phyloP scores from a whole-genome alignment of 2,329 filamentous ascomycete species.

The Leptographium radiaticola region DNA sequence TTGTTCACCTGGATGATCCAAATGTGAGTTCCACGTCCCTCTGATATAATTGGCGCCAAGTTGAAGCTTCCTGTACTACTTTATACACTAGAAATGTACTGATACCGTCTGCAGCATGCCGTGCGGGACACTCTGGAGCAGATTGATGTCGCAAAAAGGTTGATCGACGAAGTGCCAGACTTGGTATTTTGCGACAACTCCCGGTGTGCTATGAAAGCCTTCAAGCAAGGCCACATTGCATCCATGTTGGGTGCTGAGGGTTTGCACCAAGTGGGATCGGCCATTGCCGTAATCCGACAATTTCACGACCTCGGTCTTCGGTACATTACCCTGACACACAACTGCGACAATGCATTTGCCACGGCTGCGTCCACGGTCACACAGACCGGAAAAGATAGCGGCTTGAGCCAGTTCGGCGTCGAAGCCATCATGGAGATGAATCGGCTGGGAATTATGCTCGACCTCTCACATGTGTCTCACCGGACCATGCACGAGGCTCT shows the following conservation, averaged over 20 bases:
- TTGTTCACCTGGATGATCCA: slow-evolving; percentile 1
- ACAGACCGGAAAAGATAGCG: slow-evolving; percentile 9
- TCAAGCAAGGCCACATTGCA: slow-evolving; percentile 19
- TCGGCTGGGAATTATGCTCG: slow-evolving; percentile 15
- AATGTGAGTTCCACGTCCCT: background rate
- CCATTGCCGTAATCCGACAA: slow-evolving; percentile 21
- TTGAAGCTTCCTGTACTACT: background rate
- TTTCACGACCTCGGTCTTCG: slow-evolving; percentile 21
- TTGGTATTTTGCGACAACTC: slow-evolving; percentile 16
- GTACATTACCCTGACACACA: slow-evolving; percentile 24
- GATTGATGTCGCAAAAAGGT: slow-evolving; percentile 19
- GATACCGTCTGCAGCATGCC: slow-evolving; percentile 3
- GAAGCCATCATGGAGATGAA: slow-evolving; percentile 18
- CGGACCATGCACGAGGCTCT: slow-evolving; percentile 10
- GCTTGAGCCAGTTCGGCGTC: slow-evolving; percentile 11
- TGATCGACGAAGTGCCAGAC: slow-evolving; percentile 16
- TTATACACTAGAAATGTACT: no score
- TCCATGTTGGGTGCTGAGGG: slow-evolving; percentile 26
- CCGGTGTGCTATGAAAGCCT: slow-evolving; percentile 16
- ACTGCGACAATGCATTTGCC: slow-evolving; percentile 20
- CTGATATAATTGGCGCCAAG: background rate
- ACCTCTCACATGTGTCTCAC: slow-evolving; percentile 12
- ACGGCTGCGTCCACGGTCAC: slow-evolving; percentile 19
- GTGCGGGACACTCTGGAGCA: slow-evolving; percentile 17
- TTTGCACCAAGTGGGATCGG: slow-evolving; percentile 21